Evolutionary conservation across 2,329 filamentous ascomycete genomes (phyloP).

Genomic region (Aspergillus sp.): DNA sequence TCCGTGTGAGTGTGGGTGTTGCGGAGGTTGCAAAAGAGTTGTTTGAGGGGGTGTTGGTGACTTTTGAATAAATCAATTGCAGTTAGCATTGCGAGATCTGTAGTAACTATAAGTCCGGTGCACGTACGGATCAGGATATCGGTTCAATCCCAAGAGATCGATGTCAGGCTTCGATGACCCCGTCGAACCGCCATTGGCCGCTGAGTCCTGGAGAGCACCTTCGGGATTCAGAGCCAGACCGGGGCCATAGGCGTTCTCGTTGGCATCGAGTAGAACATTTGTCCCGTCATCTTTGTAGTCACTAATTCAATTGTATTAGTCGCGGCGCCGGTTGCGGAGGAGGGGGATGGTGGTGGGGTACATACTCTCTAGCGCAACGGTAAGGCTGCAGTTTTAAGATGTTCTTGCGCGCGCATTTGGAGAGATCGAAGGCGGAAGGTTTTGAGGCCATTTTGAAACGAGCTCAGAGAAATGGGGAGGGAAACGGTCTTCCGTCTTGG

Average conservation of each 20-base stretch:
- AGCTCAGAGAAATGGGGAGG: neutral
- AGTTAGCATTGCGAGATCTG: neutral
- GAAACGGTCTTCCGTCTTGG: neutral
- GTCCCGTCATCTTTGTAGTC: constrained; percentile 99
- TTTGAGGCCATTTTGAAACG: constrained; percentile 34
- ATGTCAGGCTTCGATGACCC: constrained; percentile 57
- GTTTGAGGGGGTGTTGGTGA: constrained; percentile 84
- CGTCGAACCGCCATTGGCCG: constrained; percentile 38
- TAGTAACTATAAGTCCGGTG: constrained; percentile 1
- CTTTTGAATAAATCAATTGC: constrained; percentile 31
- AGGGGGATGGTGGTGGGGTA: constrained; percentile 17
- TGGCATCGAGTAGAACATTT: constrained; percentile 94
- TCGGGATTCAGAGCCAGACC: constrained; percentile 59
- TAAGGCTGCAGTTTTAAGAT: constrained; percentile 76
- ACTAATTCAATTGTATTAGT: constrained; percentile 50
- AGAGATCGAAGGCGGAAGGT: constrained; percentile 65
- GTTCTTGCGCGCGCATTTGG: constrained; percentile 73
- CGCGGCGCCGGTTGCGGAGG: constrained; percentile 10
- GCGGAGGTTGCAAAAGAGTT: constrained; percentile 80
- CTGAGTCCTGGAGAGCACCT: constrained; percentile 49
- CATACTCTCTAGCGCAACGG: constrained; percentile 78
- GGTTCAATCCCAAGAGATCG: constrained; percentile 79
- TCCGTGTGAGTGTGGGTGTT: constrained; percentile 78
- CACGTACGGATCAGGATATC: constrained; percentile 81
- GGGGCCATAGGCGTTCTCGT: constrained; percentile 95